phyloP scores from a whole-genome alignment of 495 filamentous ascomycete genomes.

The Melanomma pulvis-pyrius region DNA sequence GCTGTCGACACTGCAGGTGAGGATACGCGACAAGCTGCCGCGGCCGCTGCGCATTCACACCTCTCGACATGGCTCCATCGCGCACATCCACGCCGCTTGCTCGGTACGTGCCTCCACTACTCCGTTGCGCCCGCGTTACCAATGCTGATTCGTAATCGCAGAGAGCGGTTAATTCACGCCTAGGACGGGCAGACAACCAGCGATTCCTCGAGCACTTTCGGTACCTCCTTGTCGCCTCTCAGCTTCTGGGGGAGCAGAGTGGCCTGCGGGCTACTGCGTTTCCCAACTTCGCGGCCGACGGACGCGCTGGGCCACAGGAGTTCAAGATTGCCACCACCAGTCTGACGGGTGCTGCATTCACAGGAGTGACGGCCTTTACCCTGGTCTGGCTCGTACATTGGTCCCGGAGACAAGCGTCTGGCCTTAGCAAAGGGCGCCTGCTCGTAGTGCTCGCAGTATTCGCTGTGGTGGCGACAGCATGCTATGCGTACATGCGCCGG shows the following conservation, averaged over 20 bases:
- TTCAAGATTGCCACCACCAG: slow-evolving; percentile 39
- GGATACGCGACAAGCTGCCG: slow-evolving; percentile 67
- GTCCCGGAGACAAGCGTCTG: slow-evolving; percentile 55
- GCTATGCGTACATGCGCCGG: slow-evolving; percentile 73
- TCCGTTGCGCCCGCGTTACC: slow-evolving; percentile 7
- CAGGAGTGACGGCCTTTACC: slow-evolving; percentile 62
- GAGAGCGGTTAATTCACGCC: slow-evolving; percentile 69
- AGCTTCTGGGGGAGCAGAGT: slow-evolving; percentile 70
- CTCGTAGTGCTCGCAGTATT: slow-evolving; percentile 61
- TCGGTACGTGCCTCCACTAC: slow-evolving; percentile 53
- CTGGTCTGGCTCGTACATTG: slow-evolving; percentile 76
- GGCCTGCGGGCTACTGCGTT: slow-evolving; percentile 20
- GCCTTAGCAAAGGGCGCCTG: slow-evolving; percentile 57
- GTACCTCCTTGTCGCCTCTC: slow-evolving; percentile 93
- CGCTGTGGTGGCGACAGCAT: slow-evolving; percentile 57
- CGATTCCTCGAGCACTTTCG: slow-evolving; percentile 93
- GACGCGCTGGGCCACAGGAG: slow-evolving; percentile 36
- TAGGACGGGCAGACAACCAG: slow-evolving; percentile 80
- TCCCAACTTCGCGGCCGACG: slow-evolving; percentile 37
- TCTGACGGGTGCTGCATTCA: slow-evolving; percentile 56
- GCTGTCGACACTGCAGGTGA: slow-evolving; percentile 64
- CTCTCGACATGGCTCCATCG: slow-evolving; percentile 55
- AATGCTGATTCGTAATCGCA: slow-evolving; percentile 36
- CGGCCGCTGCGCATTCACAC: slow-evolving; percentile 61
- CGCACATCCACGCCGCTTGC: slow-evolving; percentile 59